A percentile compares a stretch with the other conserved stretches of the same genome.
phyloP scores from a whole-genome alignment of 2,329 filamentous ascomycete species.

The Huntiella savannae region DNA sequence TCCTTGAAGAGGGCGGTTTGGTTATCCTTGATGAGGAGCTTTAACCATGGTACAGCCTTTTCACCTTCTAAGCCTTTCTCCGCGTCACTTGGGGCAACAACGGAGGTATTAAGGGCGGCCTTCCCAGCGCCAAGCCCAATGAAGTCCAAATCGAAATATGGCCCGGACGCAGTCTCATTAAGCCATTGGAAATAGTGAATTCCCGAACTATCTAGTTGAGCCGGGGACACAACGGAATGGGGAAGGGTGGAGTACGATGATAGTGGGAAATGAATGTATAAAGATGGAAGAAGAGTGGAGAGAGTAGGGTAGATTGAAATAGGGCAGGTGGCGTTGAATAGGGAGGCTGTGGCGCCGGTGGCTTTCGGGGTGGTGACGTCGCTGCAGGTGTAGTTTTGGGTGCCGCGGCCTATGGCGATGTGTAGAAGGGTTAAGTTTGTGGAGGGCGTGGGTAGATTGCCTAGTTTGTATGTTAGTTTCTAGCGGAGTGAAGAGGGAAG shows the following conservation, averaged over 20 bases:
- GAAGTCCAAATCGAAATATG: slow-evolving; percentile 60
- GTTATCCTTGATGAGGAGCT: slow-evolving; percentile 33
- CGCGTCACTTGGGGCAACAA: slow-evolving; percentile 43
- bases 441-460: slow-evolving; percentile 40
- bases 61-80: slow-evolving; percentile 41
- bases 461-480: neutral
- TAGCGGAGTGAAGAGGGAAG: too few species aligned
- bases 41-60: slow-evolving; percentile 63
- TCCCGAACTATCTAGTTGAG: slow-evolving; percentile 46
- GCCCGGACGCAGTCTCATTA: slow-evolving; percentile 37
- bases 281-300: slow-evolving; percentile 41
- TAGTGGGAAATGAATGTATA: slow-evolving; percentile 42
- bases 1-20: slow-evolving; percentile 48
- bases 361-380: slow-evolving; percentile 39
- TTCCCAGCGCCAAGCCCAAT: slow-evolving; percentile 29
- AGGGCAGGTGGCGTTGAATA: slow-evolving; percentile 76
- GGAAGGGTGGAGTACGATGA: slow-evolving; percentile 3
- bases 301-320: slow-evolving; percentile 50
- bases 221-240: slow-evolving; percentile 27
- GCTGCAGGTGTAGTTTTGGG: slow-evolving; percentile 84
- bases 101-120: slow-evolving; percentile 39
- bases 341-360: slow-evolving; percentile 57
- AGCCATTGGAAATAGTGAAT: slow-evolving; percentile 53
- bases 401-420: slow-evolving; percentile 72
- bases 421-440: slow-evolving; percentile 48